Percentiles rank a stretch among this genome's conserved stretches.
These are phyloP conservation scores for Clarkia xantiana DNA, from an alignment of 345 rosid genomes.

Conservation along the genomic window DNA sequence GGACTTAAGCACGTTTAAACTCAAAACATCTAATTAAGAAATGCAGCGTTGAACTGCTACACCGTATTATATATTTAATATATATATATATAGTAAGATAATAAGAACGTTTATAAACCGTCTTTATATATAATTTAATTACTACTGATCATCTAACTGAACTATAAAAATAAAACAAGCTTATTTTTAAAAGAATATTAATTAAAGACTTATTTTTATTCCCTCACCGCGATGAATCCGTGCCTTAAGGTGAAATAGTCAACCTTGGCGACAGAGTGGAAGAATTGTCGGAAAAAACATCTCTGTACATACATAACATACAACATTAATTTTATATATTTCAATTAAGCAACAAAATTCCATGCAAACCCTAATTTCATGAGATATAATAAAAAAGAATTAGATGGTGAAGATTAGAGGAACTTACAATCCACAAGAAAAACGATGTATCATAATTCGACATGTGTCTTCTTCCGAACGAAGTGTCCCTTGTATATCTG, in stretches of 20 bases:
- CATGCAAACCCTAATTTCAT: too few relatives aligned
- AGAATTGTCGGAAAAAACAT: slow-evolving; percentile 46
- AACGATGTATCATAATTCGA: slow-evolving; percentile 19
- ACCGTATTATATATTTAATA: too few relatives aligned
- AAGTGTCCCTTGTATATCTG: slow-evolving; percentile 45
- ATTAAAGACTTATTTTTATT: too few relatives aligned
- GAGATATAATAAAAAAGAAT: background rate
- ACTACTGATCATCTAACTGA: too few relatives aligned
- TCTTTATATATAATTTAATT: too few relatives aligned
- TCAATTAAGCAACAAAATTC: background rate
- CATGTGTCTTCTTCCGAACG: slow-evolving; percentile 52
- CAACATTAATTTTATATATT: background rate
- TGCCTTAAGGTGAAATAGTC: slow-evolving; percentile 54
- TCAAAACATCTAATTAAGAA: too few relatives aligned
- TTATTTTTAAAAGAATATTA: too few relatives aligned
- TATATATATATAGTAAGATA: too few relatives aligned
- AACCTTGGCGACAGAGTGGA: slow-evolving; percentile 32
- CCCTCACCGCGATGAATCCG: slow-evolving; percentile 45
- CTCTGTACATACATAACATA: background rate
- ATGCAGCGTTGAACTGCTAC: too few relatives aligned
- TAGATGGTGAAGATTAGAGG: background rate
- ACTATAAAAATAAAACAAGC: too few relatives aligned
- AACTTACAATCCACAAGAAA: slow-evolving; percentile 42
- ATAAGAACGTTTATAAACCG: too few relatives aligned
- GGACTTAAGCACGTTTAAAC: too few relatives aligned